These are phyloP conservation scores for Ceraceosorus bombacis DNA, from an alignment of 1,284 basidiomycete genomes.

Conservation along the genomic window DNA sequence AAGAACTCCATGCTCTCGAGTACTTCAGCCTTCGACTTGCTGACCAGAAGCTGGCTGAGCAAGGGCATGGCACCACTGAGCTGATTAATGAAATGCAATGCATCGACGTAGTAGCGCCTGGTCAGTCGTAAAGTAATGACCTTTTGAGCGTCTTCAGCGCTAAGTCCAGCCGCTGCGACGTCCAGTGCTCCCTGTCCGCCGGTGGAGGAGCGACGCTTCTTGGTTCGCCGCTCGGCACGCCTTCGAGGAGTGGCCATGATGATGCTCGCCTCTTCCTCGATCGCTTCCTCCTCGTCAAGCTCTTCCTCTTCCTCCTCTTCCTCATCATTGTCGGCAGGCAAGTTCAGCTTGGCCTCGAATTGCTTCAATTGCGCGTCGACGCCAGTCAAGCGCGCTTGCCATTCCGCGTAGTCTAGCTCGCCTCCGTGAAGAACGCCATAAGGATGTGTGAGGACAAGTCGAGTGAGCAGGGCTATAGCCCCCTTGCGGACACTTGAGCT, in stretches of 20 bases:
- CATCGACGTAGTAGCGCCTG: conserved; percentile 81
- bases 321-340: conserved; percentile 33
- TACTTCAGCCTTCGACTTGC: conserved; percentile 86
- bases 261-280: conserved; percentile 44
- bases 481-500: conserved; percentile 76
- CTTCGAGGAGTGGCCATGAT: neutral
- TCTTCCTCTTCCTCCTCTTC: conserved; percentile 48
- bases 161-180: conserved; percentile 6
- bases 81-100: conserved; percentile 72
- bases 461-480: conserved; percentile 69
- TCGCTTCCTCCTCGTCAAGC: conserved; percentile 40
- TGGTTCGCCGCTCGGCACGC: conserved; percentile 17
- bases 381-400: conserved; percentile 60
- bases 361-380: conserved; percentile 56
- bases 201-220: conserved; percentile 55
- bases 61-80: conserved; percentile 72
- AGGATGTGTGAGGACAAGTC: conserved; percentile 79
- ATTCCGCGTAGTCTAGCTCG: conserved; percentile 64
- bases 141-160: conserved; percentile 31
- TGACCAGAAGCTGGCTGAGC: conserved; percentile 71
- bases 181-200: conserved; percentile 4
- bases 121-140: conserved; percentile 67
- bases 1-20: conserved; percentile 95
- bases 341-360: conserved; percentile 33
- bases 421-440: conserved; percentile 80